Evolutionary conservation across 1,284 basidiomycete species (phyloP), one percentile per base, ranked within the genome.

Genomic region (Puccinia sorghi): DNA sequence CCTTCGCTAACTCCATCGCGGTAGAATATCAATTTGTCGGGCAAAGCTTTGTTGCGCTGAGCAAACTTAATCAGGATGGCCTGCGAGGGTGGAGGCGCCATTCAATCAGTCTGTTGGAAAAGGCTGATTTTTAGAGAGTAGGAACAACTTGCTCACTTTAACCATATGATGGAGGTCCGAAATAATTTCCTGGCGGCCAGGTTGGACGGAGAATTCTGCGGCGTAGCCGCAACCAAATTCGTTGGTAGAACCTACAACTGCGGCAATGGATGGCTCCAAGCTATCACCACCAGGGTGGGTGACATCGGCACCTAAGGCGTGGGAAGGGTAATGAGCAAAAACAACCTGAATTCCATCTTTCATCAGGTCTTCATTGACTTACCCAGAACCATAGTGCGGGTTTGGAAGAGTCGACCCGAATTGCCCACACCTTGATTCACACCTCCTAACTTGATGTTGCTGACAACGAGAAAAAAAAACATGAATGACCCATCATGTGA

Each of bases 1-100:
- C 86, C 87, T 78, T 88, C 86, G 15, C 84, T 85, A 0, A 87
- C 86, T 70, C 86, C 87, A 80, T 87, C 86, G 66, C 86, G 85
- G 84, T 86, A 86, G 81, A 86, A 84, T 72, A 86, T 83, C 52
- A 86, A 81, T 81, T 83, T 84, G 15, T 83, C 79, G 0, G 86
- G 85, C 20, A 84, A 81, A n/a, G 80, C 80, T 63, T 83, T 84
- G 72, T 81, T 83, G 78, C 84, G 84, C 13, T 75, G 73, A 56
- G 83, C 76, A 73, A 82, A 85, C 15, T 64, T 79, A n/a, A 80
- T 27, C 43, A 86, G 79, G 56, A 85, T 84, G 11, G 72, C 69
- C 50, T 79, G 63, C 82, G 64, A 6, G 20, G 2, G 25, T 50
- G 46, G 9, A 66, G 3, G 46, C 1, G 39, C n/a, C 43, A 56